These are phyloP conservation scores for Dactylorhiza incarnata DNA, from an alignment of 106 monocot genomes.

Conservation along the genomic window DNA sequence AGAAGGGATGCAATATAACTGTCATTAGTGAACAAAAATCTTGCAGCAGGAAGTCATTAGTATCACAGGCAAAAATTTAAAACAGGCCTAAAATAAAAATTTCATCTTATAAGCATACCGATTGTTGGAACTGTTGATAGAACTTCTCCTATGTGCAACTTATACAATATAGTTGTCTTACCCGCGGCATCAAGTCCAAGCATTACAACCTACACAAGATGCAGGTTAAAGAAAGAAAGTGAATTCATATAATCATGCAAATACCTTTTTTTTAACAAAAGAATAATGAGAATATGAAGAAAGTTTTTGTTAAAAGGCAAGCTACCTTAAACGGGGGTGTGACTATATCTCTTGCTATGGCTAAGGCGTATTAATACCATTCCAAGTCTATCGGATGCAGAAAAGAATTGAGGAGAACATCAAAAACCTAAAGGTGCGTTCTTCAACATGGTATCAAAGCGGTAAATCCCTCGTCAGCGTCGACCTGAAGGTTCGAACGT, in stretches of 20 bases:
- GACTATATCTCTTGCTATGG: too few relatives aligned
- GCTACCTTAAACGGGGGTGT: too few relatives aligned
- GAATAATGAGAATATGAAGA: neutral
- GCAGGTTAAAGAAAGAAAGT: neutral
- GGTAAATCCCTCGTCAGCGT: too few relatives aligned
- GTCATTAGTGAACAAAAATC: neutral
- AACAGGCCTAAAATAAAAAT: neutral
- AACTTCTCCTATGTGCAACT: conserved; percentile 76
- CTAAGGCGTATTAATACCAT: too few relatives aligned
- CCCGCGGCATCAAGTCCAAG: conserved; percentile 81
- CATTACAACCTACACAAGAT: conserved; percentile 57
- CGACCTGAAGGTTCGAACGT: too few relatives aligned
- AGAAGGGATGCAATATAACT: neutral
- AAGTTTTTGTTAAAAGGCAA: neutral
- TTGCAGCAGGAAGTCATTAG: neutral
- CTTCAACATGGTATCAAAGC: too few relatives aligned
- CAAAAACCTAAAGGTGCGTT: too few relatives aligned
- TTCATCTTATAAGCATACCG: conserved; percentile 28
- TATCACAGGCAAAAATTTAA: neutral
- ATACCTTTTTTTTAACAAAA: neutral
- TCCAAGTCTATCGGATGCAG: too few relatives aligned
- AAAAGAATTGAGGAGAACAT: too few relatives aligned
- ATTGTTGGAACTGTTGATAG: conserved; percentile 74
- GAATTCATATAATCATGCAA: neutral
- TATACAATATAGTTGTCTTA: conserved; percentile 72